Conservation (phyloP, 2,329 filamentous ascomycete genomes). For the Dactylellina drechsleri region DNA sequence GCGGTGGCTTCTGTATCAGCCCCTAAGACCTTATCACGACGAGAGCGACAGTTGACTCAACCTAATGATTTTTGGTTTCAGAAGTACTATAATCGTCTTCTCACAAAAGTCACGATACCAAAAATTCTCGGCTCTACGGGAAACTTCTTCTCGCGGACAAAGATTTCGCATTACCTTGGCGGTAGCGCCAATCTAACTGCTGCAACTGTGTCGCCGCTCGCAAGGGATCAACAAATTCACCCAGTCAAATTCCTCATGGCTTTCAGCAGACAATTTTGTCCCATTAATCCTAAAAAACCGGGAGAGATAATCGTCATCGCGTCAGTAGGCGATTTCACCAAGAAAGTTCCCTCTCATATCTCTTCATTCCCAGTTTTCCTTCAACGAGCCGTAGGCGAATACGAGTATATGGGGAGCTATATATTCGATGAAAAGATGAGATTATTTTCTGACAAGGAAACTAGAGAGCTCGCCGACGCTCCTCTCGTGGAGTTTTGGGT, state of each 20-base stretch:
- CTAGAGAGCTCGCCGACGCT: constrained; percentile 1
- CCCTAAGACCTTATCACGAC: neutral
- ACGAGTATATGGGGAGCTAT: constrained; percentile 47
- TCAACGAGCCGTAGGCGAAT: constrained; percentile 12
- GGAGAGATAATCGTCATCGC: constrained; percentile 31
- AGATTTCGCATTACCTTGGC: constrained; percentile 34
- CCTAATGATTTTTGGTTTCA: constrained; percentile 45
- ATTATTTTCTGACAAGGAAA: constrained; percentile 21
- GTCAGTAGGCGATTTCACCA: neutral
- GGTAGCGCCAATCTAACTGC: constrained; percentile 24
- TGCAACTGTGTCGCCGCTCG: constrained; percentile 1
- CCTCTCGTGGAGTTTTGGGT: constrained; percentile 36
- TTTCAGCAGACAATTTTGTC: constrained; percentile 14
- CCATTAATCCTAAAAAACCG: constrained; percentile 1
- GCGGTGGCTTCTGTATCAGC: neutral
- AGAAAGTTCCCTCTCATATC: constrained; percentile 6
- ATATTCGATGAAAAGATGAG: constrained; percentile 22
- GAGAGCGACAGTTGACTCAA: neutral
- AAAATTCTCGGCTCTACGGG: neutral
- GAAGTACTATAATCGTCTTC: constrained; percentile 18
- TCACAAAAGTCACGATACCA: neutral
- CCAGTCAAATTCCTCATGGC: constrained; percentile 13
- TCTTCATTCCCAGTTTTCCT: constrained; percentile 41
- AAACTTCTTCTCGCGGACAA: constrained; percentile 16
- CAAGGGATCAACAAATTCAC: constrained; percentile 8